phyloP scores from a whole-genome alignment of 2,329 filamentous ascomycete genomes.

The Colletotrichum sp. region DNA sequence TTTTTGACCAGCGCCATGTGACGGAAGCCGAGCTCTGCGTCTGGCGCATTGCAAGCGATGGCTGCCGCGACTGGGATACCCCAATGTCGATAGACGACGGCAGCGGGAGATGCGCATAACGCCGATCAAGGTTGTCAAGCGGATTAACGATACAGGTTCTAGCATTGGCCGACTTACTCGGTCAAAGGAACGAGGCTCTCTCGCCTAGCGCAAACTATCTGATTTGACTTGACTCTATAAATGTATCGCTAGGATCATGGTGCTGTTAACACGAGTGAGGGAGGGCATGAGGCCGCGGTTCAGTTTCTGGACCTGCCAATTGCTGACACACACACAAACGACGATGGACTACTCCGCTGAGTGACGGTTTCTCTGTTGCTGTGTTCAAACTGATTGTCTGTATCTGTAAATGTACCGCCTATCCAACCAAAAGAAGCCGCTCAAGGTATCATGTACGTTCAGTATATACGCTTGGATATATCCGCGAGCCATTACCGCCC shows the following conservation, averaged over 20 bases:
- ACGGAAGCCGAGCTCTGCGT: neutral
- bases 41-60: neutral
- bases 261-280: neutral
- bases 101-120: neutral
- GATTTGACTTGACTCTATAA: neutral
- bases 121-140: neutral
- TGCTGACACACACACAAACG: neutral
- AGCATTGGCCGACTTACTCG: neutral
- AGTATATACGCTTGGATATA: neutral
- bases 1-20: neutral
- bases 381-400: neutral
- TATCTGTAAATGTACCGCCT: neutral
- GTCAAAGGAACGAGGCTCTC: neutral
- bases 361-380: neutral
- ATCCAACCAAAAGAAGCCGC: neutral
- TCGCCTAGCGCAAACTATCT: neutral
- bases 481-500: neutral
- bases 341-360: neutral
- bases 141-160: neutral
- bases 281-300: neutral
- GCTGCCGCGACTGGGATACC: neutral
- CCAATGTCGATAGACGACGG: neutral
- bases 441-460: conserved; percentile 9
- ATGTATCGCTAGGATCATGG: neutral
- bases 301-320: neutral